Evolutionary conservation across 176 grass and related monocot species (phyloP), one percentile per base, ranked within the genome.

Genomic region (Thalia dealbata): DNA sequence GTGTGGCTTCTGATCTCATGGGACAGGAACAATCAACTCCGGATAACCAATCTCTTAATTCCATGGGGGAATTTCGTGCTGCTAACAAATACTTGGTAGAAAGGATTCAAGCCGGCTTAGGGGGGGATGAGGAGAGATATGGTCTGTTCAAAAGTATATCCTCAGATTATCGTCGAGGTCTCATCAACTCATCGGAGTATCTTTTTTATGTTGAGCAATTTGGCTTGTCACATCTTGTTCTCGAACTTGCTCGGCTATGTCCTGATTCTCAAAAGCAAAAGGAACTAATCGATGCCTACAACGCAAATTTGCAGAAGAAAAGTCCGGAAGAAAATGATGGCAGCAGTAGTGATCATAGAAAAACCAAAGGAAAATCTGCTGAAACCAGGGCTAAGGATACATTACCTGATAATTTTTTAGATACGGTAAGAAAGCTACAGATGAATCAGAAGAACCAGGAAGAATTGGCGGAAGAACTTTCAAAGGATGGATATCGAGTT

Each of bases 161-260:
- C 38, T 52, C 76, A 38, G 95, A 99, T 78, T 99, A 99, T 81
- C 87, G 87, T 55, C 82, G 93, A 86, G 85, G 90, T 18, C 50
- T 79, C 35, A 99, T 99, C 28, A 74, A 76, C 74, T 81, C 90
- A 30, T 78, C n/a, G 58, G 95, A 93, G 71, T 99, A 99, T 78
- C 85, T 99, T 75, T 91, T 90, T 25, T 99, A 88, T 79, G 90
- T 88, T 1, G 87, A 99, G 72, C 95, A 99, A 59, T 99, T 93
- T 88, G 89, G 89, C 71, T 80, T 99, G 6, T 86, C 79, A 1
- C 83, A 92, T 73, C 84, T 99, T 78, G 80, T 99, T 80, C 87
- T 73, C 71, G 95, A 99, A 81, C 87, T 99, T 82, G 90, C 90
- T 64, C 79, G 83, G 59, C 79, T 93, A 18, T 89, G 92, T 69